phyloP scores from a whole-genome alignment of 2,329 filamentous ascomycete genomes.

The Trichoderma sp. region DNA sequence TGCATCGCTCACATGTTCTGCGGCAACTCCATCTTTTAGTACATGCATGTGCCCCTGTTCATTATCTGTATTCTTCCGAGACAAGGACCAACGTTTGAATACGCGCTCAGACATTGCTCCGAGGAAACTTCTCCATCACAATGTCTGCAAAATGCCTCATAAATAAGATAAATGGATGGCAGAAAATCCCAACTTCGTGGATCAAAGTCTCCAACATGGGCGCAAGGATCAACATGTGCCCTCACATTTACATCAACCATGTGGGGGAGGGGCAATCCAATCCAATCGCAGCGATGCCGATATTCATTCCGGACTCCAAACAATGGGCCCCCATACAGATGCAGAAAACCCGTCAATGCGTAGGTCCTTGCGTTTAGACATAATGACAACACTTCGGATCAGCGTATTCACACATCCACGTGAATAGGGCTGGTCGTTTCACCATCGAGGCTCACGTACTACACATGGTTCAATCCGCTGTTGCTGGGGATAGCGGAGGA shows the following conservation, averaged over 20 bases:
- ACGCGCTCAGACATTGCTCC: too few species aligned
- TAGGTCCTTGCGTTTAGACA: neutral
- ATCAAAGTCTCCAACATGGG: neutral
- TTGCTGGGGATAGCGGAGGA: neutral
- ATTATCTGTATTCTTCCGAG: too few species aligned
- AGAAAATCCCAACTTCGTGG: neutral
- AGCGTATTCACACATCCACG: neutral
- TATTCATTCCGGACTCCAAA: neutral
- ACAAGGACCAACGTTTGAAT: too few species aligned
- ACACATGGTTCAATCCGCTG: neutral
- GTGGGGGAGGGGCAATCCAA: neutral
- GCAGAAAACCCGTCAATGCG: neutral
- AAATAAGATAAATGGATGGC: neutral
- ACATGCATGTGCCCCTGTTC: too few species aligned
- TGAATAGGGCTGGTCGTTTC: neutral
- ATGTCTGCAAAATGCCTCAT: neutral
- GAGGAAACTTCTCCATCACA: too few species aligned
- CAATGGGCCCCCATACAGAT: neutral
- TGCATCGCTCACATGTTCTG: too few species aligned
- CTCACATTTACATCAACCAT: neutral
- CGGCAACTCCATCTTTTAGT: too few species aligned
- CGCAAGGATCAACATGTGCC: neutral
- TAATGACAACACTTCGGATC: neutral
- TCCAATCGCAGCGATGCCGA: neutral
- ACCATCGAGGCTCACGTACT: neutral